Base-by-base conservation (phyloP, 441 rosid genomes). In the Corymbia calophylla region DNA sequence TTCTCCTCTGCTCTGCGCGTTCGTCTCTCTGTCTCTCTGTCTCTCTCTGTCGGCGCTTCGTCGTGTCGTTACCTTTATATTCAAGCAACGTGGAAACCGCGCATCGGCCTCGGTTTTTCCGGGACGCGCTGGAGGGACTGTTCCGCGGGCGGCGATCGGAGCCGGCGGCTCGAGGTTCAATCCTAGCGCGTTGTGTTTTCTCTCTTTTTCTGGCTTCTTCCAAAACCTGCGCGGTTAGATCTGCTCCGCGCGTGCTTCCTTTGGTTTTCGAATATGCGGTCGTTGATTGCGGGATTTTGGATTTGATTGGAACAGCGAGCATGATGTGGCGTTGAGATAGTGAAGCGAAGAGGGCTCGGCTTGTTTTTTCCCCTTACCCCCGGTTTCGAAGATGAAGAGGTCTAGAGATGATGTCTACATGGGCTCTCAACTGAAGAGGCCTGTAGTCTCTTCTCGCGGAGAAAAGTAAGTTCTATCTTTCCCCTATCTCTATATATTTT, bases 371-470 rank as follows among this genome's bases (percentile, higher is more conserved):
- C 86, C 44, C 44, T 51, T 8, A 32, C 12, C n/a, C 29, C 51
- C 51, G 84, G 51, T 2, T 29, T 44, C 12, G 88, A 91, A 89
- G 92, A 96, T 96, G 99, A 97, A 96, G 95, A 94, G 98, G 93
- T 94, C 97, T 31, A 95, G 98, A 92, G 98, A 97, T 88, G 96
- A 95, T 88, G 93, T 93, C 89, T 94, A 88, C 89, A 91, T 93
- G 91, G 92, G 88, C 90, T 91, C 97, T 92, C 97, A 92, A 93
- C 90, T 94, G 88, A 93, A 92, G 93, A 92, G 96, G 92, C 97
- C 97, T 35, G 91, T 91, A 90, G 91, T 91, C 89, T 91, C 98
- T 82, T 95, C 98, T 86, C 80, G 94, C 35, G 98, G 95, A 87
- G 99, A 98, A 94, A 91, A 94, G 99, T 97, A 92, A 94, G 93